Base-by-base conservation (phyloP, 2,329 filamentous ascomycete species). In the Venturia pyrina region DNA sequence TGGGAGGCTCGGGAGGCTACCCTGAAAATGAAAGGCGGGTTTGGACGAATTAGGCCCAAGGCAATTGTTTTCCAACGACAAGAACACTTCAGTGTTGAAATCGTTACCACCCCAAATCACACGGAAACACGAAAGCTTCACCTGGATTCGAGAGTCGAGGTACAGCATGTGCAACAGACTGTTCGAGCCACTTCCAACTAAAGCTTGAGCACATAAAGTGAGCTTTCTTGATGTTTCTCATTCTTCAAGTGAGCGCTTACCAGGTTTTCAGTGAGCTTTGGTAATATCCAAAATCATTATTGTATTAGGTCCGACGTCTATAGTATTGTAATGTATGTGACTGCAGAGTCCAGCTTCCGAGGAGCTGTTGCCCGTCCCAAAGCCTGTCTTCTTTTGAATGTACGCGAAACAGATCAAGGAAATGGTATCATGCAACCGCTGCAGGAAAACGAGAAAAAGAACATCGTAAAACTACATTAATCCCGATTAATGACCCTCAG, bases 401-500 rank as follows among this genome's bases (percentile, higher is more conserved):
- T 59, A 59, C 19, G 53, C 13, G 32, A 59, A 59, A 59, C 53
- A 57, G 24, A 64, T 19, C 5, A 19, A 41, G 21, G 5, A 56
- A 37, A 64, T 64, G 62, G 24, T 64, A 64, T 64, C 62, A 57
- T 64, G 48, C 62, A 50, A 28, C 53, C 15, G 53, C 53, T 59
- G n/a, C 40, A 64, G 24, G 5, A 6, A 37, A 32, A 37, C 5
- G 19, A 37, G 24, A 6, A 59, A 34, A 37, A 59, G 19, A 59
- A 17, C 53, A n/a, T 34, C 53, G 37, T 59, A 24, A 44, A n/a
- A 37, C 32, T 19, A 34, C 5, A 64, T 56, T 24, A 83, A 71
- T 82, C 80, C 70, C 78, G 71, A 73, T 90, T 90, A 28, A 90
- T 86, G 44, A 90, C 87, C 71, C 87, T 79, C 77, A 90, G 76